phyloP scores from a whole-genome alignment of 805 yeast genomes.

The Diddensiella santjacobensis region DNA sequence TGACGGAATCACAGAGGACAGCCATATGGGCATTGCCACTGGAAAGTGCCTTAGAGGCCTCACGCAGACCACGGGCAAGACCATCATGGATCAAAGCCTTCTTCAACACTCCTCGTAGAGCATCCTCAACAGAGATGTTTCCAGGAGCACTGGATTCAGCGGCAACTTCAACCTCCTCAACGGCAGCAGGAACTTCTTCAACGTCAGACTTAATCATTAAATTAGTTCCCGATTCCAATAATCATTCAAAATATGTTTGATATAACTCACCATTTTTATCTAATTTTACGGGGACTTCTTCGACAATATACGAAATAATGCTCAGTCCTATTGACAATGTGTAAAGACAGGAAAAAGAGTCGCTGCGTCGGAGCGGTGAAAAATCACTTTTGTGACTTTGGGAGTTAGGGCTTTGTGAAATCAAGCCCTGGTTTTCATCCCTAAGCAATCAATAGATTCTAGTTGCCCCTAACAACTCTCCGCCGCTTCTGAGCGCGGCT shows the following conservation, averaged over 20 bases:
- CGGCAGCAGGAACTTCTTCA: constrained; percentile 81
- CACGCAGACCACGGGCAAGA: constrained; percentile 99
- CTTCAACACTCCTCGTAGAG: constrained; percentile 96
- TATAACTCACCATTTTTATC: constrained; percentile 24
- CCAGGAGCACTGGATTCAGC: constrained; percentile 80
- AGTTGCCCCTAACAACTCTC: too few relatives aligned
- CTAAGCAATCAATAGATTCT: too few relatives aligned
- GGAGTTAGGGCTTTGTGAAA: constrained; percentile 3
- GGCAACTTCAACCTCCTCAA: constrained; percentile 75
- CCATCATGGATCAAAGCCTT: constrained; percentile 98
- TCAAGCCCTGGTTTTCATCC: background rate
- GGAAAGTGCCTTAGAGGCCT: constrained; percentile 97
- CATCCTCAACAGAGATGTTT: constrained; percentile 95
- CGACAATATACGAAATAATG: constrained; percentile 30
- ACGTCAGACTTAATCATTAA: constrained; percentile 67
- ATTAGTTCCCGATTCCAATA: too few relatives aligned
- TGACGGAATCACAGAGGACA: constrained; percentile 97
- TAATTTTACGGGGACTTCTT: constrained; percentile 30
- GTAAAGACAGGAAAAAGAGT: background rate
- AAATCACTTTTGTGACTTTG: background rate
- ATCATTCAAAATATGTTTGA: too few relatives aligned
- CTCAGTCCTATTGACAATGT: constrained; percentile 30
- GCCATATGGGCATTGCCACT: constrained; percentile 97
- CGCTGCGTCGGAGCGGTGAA: background rate
- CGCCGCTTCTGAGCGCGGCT: too few relatives aligned